Evolutionary conservation across 1,284 basidiomycete species (phyloP), one percentile per base, ranked within the genome.

Genomic region (Mrakiaceae sp.): DNA sequence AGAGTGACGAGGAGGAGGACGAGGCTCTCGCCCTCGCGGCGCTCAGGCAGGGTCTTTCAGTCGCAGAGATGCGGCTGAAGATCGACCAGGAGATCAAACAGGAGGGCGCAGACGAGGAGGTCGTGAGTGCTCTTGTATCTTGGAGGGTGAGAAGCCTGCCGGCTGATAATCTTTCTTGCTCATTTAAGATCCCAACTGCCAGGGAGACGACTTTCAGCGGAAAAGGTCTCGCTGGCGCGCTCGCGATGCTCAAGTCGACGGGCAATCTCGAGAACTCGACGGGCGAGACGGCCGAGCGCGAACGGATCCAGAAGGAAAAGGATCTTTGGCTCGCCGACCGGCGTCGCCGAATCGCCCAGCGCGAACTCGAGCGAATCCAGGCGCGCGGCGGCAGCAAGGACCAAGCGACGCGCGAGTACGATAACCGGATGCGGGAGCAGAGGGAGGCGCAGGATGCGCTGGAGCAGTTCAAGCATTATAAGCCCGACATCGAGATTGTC

Each of bases 401-500:
- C 73, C 95, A 98, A 77, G 87, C 90, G 27, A 87, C 90, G 67
- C 84, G 94, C 64, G 96, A 98, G 76, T 93, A 90, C 73, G 92
- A 97, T 76, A 97, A 97, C 73, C 84, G 90, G 64, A 74, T 87
- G 70, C 84, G 94, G 42, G 96, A 98, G 72, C 86, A 93, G 74
- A 87, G 90, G 69, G 93, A 97, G 70, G 88, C 93, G 7, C 83
- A 89, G 52, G 83, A 88, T 43, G 83, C 84, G 56, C 78, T 93
- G 70, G 90, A 96, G 50, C 75, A 84, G 58, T 98, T 89, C 82
- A 88, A 87, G 77, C 83, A 88, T 73, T 99, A 99, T 81, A 96
- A 94, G 77, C 96, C 96, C 1, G 93, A 96, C 75, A 83, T 99
- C 71, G 90, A 95, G 69, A 90, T 98, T 73, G 88, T 88, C 66